Conservation (phyloP, 306 rosid genomes). For the Dryas drummondii region DNA sequence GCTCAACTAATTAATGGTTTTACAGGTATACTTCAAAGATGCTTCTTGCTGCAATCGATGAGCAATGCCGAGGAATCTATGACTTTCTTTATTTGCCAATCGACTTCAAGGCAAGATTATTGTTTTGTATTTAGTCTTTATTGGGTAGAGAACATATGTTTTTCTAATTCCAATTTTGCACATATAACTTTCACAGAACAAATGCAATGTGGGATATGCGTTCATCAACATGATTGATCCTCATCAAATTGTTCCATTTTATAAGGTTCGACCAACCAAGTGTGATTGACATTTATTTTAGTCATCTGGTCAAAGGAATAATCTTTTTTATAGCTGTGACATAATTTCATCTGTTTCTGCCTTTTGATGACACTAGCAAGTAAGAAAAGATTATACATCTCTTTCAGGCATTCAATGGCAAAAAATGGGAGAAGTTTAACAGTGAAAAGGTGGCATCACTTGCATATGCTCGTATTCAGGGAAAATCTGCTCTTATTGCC, state of each 20-base stretch:
- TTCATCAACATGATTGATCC: slow-evolving; percentile 88
- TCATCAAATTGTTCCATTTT: slow-evolving; percentile 69
- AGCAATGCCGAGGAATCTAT: slow-evolving; percentile 77
- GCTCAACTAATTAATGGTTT: slow-evolving; percentile 6
- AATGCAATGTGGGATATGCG: slow-evolving; percentile 91
- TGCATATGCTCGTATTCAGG: slow-evolving; percentile 88
- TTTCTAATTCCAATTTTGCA: slow-evolving; percentile 27
- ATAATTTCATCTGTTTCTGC: slow-evolving; percentile 14
- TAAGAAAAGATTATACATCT: slow-evolving; percentile 6
- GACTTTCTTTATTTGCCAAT: slow-evolving; percentile 90
- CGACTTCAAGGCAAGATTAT: slow-evolving; percentile 71
- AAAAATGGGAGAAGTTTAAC: slow-evolving; percentile 91
- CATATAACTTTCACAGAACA: slow-evolving; percentile 56
- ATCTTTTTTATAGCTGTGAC: neutral
- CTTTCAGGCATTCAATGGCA: slow-evolving; percentile 78
- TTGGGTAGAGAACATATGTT: slow-evolving; percentile 11
- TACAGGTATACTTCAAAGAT: slow-evolving; percentile 85
- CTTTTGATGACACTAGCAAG: slow-evolving; percentile 26
- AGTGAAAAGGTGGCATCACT: slow-evolving; percentile 91
- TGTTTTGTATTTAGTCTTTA: slow-evolving; percentile 25
- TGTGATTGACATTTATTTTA: slow-evolving; percentile 10
- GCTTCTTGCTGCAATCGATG: slow-evolving; percentile 87
- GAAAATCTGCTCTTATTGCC: slow-evolving; percentile 75
- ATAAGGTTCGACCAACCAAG: slow-evolving; percentile 49
- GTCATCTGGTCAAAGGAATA: slow-evolving; percentile 13